Conservation (phyloP, 2,329 filamentous ascomycete genomes). For the Neofusicoccum umdonicola region DNA sequence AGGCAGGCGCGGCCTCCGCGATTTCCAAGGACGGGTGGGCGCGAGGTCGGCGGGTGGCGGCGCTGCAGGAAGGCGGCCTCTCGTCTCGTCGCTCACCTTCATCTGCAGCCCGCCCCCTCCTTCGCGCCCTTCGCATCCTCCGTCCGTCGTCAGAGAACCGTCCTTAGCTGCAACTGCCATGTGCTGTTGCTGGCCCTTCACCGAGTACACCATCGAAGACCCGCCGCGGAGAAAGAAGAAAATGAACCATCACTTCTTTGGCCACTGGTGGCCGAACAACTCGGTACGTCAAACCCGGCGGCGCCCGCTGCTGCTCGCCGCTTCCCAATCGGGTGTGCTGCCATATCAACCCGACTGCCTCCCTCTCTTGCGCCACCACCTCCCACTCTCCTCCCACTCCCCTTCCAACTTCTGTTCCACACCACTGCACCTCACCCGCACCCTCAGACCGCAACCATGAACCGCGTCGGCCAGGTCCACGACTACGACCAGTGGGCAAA, state of each 20-base stretch:
- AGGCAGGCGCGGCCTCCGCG: background rate
- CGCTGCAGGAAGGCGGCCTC: background rate
- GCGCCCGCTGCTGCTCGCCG: background rate
- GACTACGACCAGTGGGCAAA: constrained; percentile 1
- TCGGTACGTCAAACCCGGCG: background rate
- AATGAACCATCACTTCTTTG: background rate
- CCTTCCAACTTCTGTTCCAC: background rate
- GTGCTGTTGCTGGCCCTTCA: constrained; percentile 12
- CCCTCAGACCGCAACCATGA: background rate
- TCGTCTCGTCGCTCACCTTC: background rate
- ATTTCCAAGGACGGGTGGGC: background rate
- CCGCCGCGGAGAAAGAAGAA: constrained; percentile 1
- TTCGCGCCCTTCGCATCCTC: background rate
- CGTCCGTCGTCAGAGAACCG: background rate
- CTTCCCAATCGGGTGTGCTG: background rate
- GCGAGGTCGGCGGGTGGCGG: background rate
- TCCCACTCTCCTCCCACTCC: background rate
- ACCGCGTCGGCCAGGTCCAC: background rate
- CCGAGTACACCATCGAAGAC: constrained; percentile 13
- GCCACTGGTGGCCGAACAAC: background rate
- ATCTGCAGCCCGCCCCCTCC: background rate
- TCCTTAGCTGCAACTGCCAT: background rate
- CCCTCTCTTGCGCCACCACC: background rate
- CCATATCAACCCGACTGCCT: background rate
- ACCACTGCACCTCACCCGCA: background rate